These are phyloP conservation scores for Trametes elegans DNA, from an alignment of 768 basidiomycete species.

Conservation along the genomic window DNA sequence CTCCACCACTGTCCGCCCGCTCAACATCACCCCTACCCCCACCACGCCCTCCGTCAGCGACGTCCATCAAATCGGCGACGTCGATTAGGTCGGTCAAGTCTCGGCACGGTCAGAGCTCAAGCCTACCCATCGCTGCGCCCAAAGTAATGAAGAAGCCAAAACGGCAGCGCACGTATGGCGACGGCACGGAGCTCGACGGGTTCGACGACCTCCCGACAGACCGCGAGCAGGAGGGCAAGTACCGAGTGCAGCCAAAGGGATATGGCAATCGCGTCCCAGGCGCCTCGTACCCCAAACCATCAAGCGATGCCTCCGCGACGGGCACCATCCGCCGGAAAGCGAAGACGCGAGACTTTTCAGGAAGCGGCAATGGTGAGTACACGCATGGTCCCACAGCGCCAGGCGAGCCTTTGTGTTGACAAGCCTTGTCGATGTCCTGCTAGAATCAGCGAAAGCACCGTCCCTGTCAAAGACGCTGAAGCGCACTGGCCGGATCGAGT, in stretches of 20 bases:
- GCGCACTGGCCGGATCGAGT: constrained; percentile 57
- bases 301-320: constrained; percentile 42
- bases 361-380: constrained; percentile 42
- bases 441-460: constrained; percentile 18
- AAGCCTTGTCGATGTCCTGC: neutral
- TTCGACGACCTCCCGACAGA: constrained; percentile 89
- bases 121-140: constrained; percentile 44
- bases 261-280: constrained; percentile 62
- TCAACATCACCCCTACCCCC: constrained; percentile 57
- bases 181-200: constrained; percentile 86
- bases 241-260: constrained; percentile 72
- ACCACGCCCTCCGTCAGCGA: constrained; percentile 39
- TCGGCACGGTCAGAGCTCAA: constrained; percentile 34
- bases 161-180: constrained; percentile 72
- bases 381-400: neutral
- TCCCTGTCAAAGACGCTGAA: constrained; percentile 53
- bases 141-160: constrained; percentile 77
- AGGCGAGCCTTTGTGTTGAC: neutral
- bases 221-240: constrained; percentile 75
- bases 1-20: constrained; percentile 37
- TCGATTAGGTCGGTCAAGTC: constrained; percentile 34
- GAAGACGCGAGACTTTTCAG: constrained; percentile 42
- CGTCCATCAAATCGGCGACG: constrained; percentile 35
- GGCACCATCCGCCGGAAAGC: constrained; percentile 60
- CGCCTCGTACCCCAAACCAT: constrained; percentile 42